phyloP scores from a whole-genome alignment of 2,329 filamentous ascomycete genomes.

The Fusarium stilboides region DNA sequence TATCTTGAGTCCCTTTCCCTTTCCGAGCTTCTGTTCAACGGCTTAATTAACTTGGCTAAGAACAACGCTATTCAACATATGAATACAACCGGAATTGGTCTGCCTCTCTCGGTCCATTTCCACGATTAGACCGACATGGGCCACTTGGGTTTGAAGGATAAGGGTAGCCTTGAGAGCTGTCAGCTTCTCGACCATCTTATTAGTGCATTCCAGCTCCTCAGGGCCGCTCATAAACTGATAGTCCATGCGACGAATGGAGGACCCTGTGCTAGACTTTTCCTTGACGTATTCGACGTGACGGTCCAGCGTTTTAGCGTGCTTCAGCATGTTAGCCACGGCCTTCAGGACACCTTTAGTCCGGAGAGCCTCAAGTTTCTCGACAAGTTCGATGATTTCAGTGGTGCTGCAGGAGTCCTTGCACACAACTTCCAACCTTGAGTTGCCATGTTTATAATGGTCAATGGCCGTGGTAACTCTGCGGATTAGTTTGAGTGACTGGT shows the following conservation, averaged over 20 bases:
- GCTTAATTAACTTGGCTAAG: conserved; percentile 5
- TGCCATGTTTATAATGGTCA: conserved; percentile 4
- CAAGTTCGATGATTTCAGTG: conserved; percentile 9
- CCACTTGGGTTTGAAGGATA: conserved; percentile 12
- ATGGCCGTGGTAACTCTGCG: conserved; percentile 5
- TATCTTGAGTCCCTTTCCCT: conserved; percentile 7
- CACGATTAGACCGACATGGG: not conserved
- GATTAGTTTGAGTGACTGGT: conserved; percentile 11
- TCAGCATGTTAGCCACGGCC: conserved; percentile 2
- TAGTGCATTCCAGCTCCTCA: not conserved
- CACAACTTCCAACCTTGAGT: not conserved
- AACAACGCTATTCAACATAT: conserved; percentile 1
- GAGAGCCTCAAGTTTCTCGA: not conserved
- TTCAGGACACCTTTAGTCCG: conserved; percentile 2
- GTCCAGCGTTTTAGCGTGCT: conserved; percentile 8
- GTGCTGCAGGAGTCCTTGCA: not conserved
- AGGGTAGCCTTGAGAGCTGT: conserved; percentile 5
- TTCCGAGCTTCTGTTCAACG: conserved; percentile 10
- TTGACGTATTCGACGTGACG: not conserved
- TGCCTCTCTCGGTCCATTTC: not conserved
- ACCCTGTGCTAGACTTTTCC: not conserved
- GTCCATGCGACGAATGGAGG: not conserved
- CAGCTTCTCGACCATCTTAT: conserved; percentile 4
- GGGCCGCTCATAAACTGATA: conserved; percentile 12
- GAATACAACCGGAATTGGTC: not conserved